Percentiles rank a stretch among this genome's conserved stretches.
These are phyloP conservation scores for Coemansia sp. DNA, from an alignment of 192 early-diverging fungal genomes.

Conservation along the genomic window DNA sequence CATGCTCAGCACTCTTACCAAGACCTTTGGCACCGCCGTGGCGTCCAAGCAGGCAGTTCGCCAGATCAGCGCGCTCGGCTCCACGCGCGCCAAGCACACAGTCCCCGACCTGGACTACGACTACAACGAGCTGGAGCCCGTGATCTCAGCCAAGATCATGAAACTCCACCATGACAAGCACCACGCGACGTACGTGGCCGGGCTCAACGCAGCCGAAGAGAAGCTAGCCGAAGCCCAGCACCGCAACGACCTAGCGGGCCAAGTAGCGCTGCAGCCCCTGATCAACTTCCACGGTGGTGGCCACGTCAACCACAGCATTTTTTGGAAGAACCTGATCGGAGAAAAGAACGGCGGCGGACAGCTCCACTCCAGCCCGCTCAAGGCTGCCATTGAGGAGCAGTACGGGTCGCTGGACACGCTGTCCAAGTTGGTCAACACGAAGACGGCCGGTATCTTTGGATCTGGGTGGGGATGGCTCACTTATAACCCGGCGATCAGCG, in stretches of 20 bases:
- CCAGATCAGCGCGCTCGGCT: background rate
- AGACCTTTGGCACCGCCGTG: background rate
- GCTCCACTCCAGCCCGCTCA: constrained; percentile 62
- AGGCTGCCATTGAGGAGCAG: constrained; percentile 74
- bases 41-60: constrained; percentile 9
- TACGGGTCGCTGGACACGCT: constrained; percentile 89
- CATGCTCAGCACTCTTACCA: constrained; percentile 28
- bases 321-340: constrained; percentile 94
- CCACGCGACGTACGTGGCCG: constrained; percentile 90
- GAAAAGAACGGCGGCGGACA: constrained; percentile 79
- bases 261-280: constrained; percentile 77
- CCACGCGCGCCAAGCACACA: constrained; percentile 68
- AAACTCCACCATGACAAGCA: constrained; percentile 94
- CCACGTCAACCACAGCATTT: constrained; percentile 89
- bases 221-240: constrained; percentile 75
- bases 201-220: constrained; percentile 91
- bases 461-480: constrained; percentile 99
- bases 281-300: constrained; percentile 96
- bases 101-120: constrained; percentile 87
- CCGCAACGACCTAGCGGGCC: constrained; percentile 69
- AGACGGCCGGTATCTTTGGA: constrained; percentile 85
- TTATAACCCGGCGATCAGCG: constrained; percentile 76
- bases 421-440: constrained; percentile 72
- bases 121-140: constrained; percentile 89
- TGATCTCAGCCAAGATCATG: constrained; percentile 95